A percentile compares a stretch with the other conserved stretches of the same genome.
Evolutionary conservation across 148 eudicot genomes (phyloP).

Genomic region (Pouteria glomerata): DNA sequence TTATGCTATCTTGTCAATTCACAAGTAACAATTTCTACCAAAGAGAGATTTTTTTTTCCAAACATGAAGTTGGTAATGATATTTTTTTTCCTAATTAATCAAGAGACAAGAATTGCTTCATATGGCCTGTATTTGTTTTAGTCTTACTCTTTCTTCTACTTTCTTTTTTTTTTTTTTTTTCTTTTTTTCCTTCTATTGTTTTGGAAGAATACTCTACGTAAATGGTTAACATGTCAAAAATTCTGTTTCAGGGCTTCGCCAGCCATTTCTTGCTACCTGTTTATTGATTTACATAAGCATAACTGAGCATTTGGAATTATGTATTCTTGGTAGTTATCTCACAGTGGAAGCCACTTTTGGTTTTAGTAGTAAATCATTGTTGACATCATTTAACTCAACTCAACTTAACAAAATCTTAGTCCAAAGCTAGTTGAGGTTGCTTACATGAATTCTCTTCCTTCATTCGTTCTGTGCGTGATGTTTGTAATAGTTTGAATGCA

Average conservation of each 20-base stretch:
- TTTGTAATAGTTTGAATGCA: neutral
- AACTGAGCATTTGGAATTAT: neutral
- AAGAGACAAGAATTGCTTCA: neutral
- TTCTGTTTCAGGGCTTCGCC: neutral
- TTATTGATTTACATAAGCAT: neutral
- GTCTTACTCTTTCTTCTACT: too few species aligned
- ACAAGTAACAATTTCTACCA: neutral
- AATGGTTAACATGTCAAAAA: neutral
- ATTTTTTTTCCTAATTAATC: neutral
- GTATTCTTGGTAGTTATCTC: too few species aligned
- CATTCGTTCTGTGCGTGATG: too few species aligned
- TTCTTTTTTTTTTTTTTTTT: too few species aligned
- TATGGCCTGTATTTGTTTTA: neutral
- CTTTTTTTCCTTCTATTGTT: conserved; percentile 13
- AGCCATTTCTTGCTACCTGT: neutral
- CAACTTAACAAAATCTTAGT: too few species aligned
- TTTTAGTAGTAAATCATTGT: neutral
- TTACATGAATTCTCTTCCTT: too few species aligned
- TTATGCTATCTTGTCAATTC: too few species aligned
- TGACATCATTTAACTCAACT: too few species aligned
- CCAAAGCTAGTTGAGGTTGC: too few species aligned
- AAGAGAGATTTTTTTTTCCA: neutral
- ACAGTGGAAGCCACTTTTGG: neutral
- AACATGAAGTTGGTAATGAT: neutral
- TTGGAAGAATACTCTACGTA: neutral